A percentile compares a stretch with the other conserved stretches of the same genome.
phyloP scores from a whole-genome alignment of 2,329 filamentous ascomycete species.

The Stromatinia cepivora region DNA sequence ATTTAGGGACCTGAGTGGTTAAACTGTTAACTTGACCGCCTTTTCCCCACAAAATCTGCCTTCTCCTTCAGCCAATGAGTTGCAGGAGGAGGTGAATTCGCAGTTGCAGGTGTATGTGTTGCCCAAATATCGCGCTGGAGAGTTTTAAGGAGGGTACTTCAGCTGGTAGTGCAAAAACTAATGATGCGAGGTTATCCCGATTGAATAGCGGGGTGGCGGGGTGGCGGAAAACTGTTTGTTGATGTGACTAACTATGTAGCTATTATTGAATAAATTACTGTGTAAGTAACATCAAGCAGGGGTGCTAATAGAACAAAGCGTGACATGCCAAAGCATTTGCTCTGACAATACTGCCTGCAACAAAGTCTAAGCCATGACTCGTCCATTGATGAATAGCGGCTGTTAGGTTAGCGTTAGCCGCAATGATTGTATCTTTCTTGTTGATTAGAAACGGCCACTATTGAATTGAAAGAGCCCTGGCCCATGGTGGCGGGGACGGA shows the following conservation, averaged over 20 bases:
- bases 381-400: neutral
- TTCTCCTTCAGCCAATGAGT: neutral
- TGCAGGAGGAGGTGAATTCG: neutral
- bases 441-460: conserved; percentile 19
- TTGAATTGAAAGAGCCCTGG: neutral
- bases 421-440: neutral
- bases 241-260: neutral
- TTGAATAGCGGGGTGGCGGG: neutral
- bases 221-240: neutral
- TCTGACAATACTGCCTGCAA: neutral
- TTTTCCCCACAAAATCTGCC: neutral
- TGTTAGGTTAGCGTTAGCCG: conserved; percentile 13
- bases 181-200: neutral
- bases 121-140: neutral
- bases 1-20: neutral
- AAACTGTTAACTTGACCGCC: neutral
- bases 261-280: too few relatives aligned
- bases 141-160: neutral
- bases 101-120: neutral
- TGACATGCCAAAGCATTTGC: neutral
- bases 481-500: conserved; percentile 2
- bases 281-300: too few relatives aligned
- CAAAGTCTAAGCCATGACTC: neutral
- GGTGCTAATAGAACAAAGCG: neutral
- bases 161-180: neutral